A percentile compares a stretch with the other conserved stretches of the same genome.
Conservation (phyloP, 257 asterid species). For the Jaltomata sinuosa region DNA sequence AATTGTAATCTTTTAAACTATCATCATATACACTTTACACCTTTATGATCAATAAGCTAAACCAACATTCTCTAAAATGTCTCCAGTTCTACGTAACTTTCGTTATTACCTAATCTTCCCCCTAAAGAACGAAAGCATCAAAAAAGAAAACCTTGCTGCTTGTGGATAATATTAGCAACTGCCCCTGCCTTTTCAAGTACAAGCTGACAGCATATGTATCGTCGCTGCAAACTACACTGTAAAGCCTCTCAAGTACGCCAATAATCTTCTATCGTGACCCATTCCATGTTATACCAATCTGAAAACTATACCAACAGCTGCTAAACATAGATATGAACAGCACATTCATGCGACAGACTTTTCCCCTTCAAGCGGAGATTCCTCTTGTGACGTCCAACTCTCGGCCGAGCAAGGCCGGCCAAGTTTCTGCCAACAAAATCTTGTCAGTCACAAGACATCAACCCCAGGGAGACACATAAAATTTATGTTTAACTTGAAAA, state of each 20-base stretch:
- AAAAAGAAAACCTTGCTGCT: background rate
- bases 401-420: slow-evolving; percentile 24
- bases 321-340: background rate
- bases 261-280: background rate
- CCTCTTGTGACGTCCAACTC: slow-evolving; percentile 12
- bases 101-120: background rate
- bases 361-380: background rate
- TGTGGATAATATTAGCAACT: background rate
- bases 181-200: background rate
- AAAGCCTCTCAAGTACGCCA: background rate
- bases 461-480: background rate
- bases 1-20: background rate
- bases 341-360: background rate
- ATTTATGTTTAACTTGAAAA: background rate
- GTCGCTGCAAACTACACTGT: background rate
- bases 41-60: background rate
- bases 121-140: background rate
- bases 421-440: slow-evolving; percentile 30
- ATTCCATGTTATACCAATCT: background rate
- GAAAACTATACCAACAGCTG: background rate
- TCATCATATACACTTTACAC: background rate
- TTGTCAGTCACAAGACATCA: background rate
- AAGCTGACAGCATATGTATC: background rate
- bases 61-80: background rate
- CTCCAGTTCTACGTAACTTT: background rate